Percentiles rank a stretch among this genome's conserved stretches.
Evolutionary conservation across 495 filamentous ascomycete genomes (phyloP).

Genomic region (Aspergillus indologenus): DNA sequence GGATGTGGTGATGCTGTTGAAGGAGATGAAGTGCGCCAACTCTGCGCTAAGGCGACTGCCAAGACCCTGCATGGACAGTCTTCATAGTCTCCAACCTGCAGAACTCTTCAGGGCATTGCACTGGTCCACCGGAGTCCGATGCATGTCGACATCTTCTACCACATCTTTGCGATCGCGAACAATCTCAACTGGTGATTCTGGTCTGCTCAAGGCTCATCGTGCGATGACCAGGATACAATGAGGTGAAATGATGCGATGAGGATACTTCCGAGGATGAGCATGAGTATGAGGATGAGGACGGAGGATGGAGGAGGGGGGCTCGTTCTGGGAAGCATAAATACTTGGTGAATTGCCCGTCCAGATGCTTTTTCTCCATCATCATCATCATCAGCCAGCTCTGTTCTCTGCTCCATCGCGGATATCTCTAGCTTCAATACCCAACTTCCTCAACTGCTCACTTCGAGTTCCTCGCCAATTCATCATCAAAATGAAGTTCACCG

Average conservation of each 20-base stretch:
- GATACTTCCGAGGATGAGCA: too few relatives aligned
- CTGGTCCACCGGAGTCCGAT: slow-evolving; percentile 4
- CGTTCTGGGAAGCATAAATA: background rate
- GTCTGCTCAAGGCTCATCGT: background rate
- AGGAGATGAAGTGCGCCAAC: background rate
- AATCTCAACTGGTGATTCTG: background rate
- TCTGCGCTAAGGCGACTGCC: background rate
- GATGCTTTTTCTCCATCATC: background rate
- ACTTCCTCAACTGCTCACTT: background rate
- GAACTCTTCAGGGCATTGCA: background rate
- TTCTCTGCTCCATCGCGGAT: background rate
- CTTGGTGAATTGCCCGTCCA: background rate
- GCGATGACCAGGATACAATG: background rate
- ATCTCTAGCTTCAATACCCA: background rate
- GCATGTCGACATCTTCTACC: slow-evolving; percentile 2
- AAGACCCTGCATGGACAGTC: too few relatives aligned
- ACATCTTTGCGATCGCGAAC: background rate
- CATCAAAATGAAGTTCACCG: slow-evolving; percentile 2
- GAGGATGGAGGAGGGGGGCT: too few relatives aligned
- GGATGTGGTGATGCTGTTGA: background rate
- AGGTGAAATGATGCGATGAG: slow-evolving; percentile 2
- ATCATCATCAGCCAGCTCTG: slow-evolving; percentile 1
- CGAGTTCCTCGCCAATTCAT: background rate
- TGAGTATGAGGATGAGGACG: background rate
- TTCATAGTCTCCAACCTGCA: background rate